Percentiles rank a stretch among this genome's conserved stretches.
phyloP scores from a whole-genome alignment of 768 basidiomycete genomes.

The Coprinellus micaceus region DNA sequence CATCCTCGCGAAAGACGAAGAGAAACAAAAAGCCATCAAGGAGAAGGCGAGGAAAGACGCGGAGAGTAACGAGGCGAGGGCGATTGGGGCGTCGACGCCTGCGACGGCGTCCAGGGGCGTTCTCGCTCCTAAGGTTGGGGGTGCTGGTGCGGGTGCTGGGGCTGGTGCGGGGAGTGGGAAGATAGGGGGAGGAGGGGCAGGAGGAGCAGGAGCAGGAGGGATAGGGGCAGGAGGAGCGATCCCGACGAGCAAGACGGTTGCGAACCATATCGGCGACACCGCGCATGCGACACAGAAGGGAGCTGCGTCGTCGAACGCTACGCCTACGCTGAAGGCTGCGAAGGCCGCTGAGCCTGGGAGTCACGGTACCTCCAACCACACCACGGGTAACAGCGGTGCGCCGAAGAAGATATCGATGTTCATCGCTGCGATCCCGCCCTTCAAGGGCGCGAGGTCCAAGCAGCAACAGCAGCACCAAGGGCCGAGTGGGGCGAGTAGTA shows the following conservation, averaged over 20 bases:
- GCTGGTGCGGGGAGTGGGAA: too few species aligned
- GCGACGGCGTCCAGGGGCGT: slow-evolving; percentile 45
- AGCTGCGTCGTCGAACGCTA: slow-evolving; percentile 15
- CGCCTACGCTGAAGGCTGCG: too few species aligned
- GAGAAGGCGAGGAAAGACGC: slow-evolving; percentile 76
- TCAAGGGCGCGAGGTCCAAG: slow-evolving; percentile 54
- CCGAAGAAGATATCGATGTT: slow-evolving; percentile 64
- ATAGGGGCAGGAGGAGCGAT: too few species aligned
- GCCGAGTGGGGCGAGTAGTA: not conserved
- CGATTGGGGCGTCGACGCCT: slow-evolving; percentile 60
- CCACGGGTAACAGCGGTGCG: too few species aligned
- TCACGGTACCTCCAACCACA: too few species aligned
- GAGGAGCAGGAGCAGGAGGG: too few species aligned
- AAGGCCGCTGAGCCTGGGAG: too few species aligned
- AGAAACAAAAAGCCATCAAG: slow-evolving; percentile 78
- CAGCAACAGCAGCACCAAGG: slow-evolving; percentile 9
- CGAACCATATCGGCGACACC: not conserved
- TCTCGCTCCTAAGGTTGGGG: slow-evolving; percentile 34
- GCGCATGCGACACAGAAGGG: slow-evolving; percentile 5
- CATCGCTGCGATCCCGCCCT: slow-evolving; percentile 93
- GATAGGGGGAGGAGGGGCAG: too few species aligned
- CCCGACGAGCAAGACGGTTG: slow-evolving; percentile 2
- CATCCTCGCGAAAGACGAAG: slow-evolving; percentile 91
- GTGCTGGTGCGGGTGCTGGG: too few species aligned
- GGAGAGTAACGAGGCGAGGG: slow-evolving; percentile 58